phyloP scores from a whole-genome alignment of 2,329 filamentous ascomycete species.

The Ophiostoma ulmi region DNA sequence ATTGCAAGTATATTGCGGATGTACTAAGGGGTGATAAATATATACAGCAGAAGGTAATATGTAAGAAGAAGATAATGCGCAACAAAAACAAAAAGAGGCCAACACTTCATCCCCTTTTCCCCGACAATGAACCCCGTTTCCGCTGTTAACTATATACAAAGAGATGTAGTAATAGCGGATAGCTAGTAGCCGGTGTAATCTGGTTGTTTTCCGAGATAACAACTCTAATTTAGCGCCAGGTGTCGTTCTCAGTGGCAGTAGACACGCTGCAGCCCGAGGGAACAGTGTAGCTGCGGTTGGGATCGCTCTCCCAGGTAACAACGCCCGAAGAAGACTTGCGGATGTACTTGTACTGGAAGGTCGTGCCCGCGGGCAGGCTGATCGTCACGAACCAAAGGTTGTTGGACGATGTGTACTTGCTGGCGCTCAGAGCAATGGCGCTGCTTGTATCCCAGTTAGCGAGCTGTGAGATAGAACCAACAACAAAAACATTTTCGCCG shows the following conservation, averaged over 20 bases:
- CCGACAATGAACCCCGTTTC: background rate
- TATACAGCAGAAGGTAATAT: background rate
- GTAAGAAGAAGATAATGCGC: background rate
- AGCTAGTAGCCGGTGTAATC: background rate
- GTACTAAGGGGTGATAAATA: background rate
- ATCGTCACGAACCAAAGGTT: slow-evolving; percentile 58
- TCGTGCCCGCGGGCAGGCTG: slow-evolving; percentile 49
- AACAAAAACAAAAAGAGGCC: background rate
- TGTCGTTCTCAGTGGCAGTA: slow-evolving; percentile 17
- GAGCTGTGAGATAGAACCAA: slow-evolving; percentile 54
- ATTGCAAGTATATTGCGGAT: background rate
- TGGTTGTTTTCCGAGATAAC: background rate
- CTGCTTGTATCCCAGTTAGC: slow-evolving; percentile 56
- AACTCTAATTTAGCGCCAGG: slow-evolving; percentile 18
- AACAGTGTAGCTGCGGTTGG: slow-evolving; percentile 42
- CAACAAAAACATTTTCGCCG: slow-evolving; percentile 62
- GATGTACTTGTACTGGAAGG: slow-evolving; percentile 65
- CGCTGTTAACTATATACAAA: background rate
- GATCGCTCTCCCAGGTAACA: slow-evolving; percentile 61
- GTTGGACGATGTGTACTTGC: slow-evolving; percentile 53
- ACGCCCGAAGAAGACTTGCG: slow-evolving; percentile 50
- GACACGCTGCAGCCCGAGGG: slow-evolving; percentile 19
- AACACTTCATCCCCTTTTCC: background rate
- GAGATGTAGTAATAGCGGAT: background rate
- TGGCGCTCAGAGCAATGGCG: slow-evolving; percentile 54